Percentiles rank a stretch among this genome's conserved stretches.
These are phyloP conservation scores for Botrytis fabae DNA, from an alignment of 2,329 filamentous ascomycete species.

Conservation along the genomic window DNA sequence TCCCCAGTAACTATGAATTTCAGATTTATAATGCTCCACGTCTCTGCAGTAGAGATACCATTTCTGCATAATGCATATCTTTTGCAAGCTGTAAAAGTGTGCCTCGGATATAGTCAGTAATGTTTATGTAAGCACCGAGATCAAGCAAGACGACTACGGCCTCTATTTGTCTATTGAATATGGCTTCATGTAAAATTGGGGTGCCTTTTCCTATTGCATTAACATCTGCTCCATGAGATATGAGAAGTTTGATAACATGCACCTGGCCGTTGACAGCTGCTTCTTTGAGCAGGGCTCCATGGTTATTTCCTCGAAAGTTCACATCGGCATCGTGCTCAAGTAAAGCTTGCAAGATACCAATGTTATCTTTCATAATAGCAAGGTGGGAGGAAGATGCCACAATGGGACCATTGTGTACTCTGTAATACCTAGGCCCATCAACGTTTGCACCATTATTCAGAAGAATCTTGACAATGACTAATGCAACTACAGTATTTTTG, in stretches of 20 bases:
- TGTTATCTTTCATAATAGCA: neutral
- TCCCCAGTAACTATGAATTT: neutral
- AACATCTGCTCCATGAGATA: neutral
- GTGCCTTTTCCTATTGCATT: rapidly evolving
- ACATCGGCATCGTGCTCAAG: neutral
- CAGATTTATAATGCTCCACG: neutral
- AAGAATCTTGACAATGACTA: neutral
- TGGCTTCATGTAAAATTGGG: neutral
- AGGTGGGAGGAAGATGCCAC: neutral
- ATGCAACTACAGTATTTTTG: rapidly evolving
- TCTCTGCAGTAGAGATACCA: neutral
- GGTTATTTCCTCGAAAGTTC: neutral
- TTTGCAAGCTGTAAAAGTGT: neutral
- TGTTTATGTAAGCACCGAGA: neutral
- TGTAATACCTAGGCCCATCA: neutral
- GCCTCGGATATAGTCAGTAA: neutral
- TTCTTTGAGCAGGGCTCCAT: neutral
- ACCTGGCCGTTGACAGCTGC: neutral
- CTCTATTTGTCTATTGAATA: neutral
- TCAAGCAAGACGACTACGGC: neutral
- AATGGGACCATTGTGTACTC: neutral
- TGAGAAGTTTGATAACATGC: neutral
- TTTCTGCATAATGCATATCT: neutral
- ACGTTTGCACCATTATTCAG: neutral
- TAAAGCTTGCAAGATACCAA: neutral